Base-by-base conservation (phyloP, 1,284 basidiomycete species). In the Xerocomus minutiporus region DNA sequence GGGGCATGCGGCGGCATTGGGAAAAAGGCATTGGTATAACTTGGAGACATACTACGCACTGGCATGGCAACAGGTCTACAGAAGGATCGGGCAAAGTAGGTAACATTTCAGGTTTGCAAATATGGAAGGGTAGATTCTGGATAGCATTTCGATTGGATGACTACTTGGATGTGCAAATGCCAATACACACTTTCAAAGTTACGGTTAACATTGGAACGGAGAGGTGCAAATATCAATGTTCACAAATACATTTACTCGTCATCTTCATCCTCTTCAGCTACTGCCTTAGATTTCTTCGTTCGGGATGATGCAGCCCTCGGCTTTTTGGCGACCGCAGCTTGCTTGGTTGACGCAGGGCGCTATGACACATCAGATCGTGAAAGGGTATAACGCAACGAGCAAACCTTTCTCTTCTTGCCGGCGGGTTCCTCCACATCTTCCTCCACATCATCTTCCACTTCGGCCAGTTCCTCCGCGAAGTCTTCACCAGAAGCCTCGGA, bases 371-470 rank as follows among this genome's bases (percentile, higher is more conserved):
- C 31, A 70, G 63, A 59, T 7, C 17, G 31, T 26, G 46, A 29
- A 40, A 31, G 17, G 13, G 13, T n/a, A 38, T 23, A 38, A 11
- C 17, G 3, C 23, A 36, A 32, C 1, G 3, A 12, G 3, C 63
- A 49, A 44, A 68, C 66, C 68, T 68, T 68, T 59, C 66, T 65
- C 56, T 68, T 68, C 46, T 60, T 68, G 50, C 57, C n/a, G 2
- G 28, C 43, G 32, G 56, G 25, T 34, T 65, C 60, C 4, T 70
- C 69, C 8, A 4, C 48, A 1, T 57, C 58, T 0, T 68, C 68
- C 0, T 66, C 62, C 2, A 68, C 66, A 5, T 70, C 65, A 3
- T 67, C 65, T 13, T 60, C 63, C n/a, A 62, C 57, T 5, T 53
- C 67, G 0, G 57, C 69, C 29, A 70, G 46, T 28, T 64, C 68